These are phyloP conservation scores for Boletus patriciae DNA, from an alignment of 768 basidiomycete species.

Conservation along the genomic window DNA sequence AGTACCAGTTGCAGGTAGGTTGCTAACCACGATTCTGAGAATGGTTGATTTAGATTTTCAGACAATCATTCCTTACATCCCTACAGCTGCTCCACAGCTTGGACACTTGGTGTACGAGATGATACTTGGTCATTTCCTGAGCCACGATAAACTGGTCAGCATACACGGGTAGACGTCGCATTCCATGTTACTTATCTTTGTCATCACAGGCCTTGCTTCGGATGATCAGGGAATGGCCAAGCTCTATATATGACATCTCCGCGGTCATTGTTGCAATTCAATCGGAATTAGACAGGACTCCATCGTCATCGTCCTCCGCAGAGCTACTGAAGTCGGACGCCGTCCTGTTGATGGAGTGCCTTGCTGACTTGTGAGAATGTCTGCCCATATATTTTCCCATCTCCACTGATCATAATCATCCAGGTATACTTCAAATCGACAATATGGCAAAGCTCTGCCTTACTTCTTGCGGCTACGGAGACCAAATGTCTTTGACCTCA, in stretches of 20 bases:
- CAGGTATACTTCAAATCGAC: slow-evolving; percentile 84
- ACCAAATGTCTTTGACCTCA: slow-evolving; percentile 91
- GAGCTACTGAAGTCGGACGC: slow-evolving; percentile 46
- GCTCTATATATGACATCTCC: slow-evolving; percentile 82
- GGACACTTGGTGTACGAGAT: slow-evolving; percentile 90
- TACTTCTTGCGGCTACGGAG: slow-evolving; percentile 84
- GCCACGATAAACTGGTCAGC: slow-evolving; percentile 70
- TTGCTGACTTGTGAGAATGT: slow-evolving; percentile 77
- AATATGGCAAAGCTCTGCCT: slow-evolving; percentile 91
- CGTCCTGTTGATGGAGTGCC: slow-evolving; percentile 83
- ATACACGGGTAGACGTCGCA: background rate
- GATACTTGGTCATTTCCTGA: slow-evolving; percentile 84
- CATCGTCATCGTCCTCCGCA: slow-evolving; percentile 50
- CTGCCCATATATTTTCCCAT: background rate
- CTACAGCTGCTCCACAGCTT: slow-evolving; percentile 78
- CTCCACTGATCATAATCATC: background rate
- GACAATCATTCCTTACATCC: slow-evolving; percentile 88
- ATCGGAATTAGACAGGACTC: slow-evolving; percentile 68
- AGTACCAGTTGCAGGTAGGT: slow-evolving; percentile 72
- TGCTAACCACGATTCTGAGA: background rate
- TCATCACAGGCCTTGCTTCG: slow-evolving; percentile 61
- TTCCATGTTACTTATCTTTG: background rate
- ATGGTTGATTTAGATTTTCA: slow-evolving; percentile 31
- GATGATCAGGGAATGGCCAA: slow-evolving; percentile 88
- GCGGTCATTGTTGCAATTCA: slow-evolving; percentile 90